A percentile compares a stretch with the other conserved stretches of the same genome.
Conservation (phyloP, 306 rosid genomes). For the Castanopsis chinensis region DNA sequence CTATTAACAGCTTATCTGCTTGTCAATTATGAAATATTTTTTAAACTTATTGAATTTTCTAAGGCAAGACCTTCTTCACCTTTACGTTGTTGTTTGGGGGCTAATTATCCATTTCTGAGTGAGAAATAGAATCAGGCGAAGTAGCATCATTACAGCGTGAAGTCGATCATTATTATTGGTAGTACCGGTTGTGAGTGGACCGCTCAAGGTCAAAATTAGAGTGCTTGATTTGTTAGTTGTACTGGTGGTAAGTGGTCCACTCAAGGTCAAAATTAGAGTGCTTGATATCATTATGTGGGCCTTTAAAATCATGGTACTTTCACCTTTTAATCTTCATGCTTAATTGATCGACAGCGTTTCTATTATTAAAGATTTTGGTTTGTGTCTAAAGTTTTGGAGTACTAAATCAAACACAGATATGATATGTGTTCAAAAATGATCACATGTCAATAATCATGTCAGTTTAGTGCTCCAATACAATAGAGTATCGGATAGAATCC, state of each 20-base stretch:
- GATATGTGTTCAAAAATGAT: no score
- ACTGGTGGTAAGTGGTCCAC: conserved; percentile 23
- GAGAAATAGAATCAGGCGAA: conserved; percentile 37
- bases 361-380: conserved; percentile 18
- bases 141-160: conserved; percentile 19
- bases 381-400: no score
- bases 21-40: no score
- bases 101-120: conserved; percentile 30
- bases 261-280: conserved; percentile 45
- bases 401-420: no score
- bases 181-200: conserved; percentile 20
- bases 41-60: no score
- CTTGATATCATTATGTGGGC: conserved; percentile 38
- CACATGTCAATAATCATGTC: no score
- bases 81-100: conserved; percentile 13
- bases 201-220: conserved; percentile 38
- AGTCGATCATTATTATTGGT: conserved; percentile 24
- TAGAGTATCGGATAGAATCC: no score
- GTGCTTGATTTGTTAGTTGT: conserved; percentile 24
- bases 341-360: conserved; percentile 32
- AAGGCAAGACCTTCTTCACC: conserved; percentile 2
- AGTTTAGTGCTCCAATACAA: no score
- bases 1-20: no score
- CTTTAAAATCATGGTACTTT: conserved; percentile 35
- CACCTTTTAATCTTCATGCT: conserved; percentile 39